Evolutionary conservation across 2,329 filamentous ascomycete species (phyloP).

Genomic region (Dactylellina cionopaga): DNA sequence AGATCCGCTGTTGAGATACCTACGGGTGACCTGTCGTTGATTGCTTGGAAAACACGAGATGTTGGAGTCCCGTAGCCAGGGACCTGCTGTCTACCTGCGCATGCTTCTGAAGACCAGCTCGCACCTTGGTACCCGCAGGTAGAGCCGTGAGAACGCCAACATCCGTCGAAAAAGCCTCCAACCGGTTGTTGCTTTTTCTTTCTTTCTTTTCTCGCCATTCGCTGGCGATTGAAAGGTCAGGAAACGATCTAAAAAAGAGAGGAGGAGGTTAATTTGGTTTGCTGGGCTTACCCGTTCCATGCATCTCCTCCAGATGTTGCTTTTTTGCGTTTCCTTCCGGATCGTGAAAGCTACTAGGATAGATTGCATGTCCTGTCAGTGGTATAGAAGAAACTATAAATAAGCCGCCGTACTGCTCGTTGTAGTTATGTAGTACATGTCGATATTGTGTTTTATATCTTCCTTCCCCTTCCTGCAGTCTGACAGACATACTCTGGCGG

Average conservation of each 20-base stretch:
- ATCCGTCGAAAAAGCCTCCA: slow-evolving; percentile 33
- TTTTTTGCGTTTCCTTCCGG: not conserved
- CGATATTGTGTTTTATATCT: too few species aligned
- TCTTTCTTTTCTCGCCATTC: not conserved
- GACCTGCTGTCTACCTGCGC: slow-evolving; percentile 22
- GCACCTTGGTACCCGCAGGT: slow-evolving; percentile 18
- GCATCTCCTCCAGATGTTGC: slow-evolving; percentile 24
- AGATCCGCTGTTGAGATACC: slow-evolving; percentile 11
- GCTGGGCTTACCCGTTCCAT: slow-evolving; percentile 24
- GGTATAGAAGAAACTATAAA: too few species aligned
- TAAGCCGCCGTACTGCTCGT: slow-evolving; percentile 20
- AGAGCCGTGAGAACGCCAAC: slow-evolving; percentile 23
- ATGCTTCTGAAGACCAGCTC: not conserved
- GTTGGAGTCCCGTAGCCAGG: slow-evolving; percentile 11
- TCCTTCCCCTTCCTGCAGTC: slow-evolving; percentile 43
- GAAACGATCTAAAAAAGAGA: slow-evolving; percentile 26
- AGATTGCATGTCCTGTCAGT: not conserved
- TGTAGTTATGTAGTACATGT: not conserved
- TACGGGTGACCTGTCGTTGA: slow-evolving; percentile 2
- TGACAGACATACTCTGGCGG: not conserved
- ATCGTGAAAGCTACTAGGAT: not conserved
- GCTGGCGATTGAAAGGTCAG: slow-evolving; percentile 30
- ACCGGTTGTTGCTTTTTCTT: slow-evolving; percentile 9
- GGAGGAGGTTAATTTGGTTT: slow-evolving; percentile 45
- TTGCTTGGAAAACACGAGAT: slow-evolving; percentile 22